These are phyloP conservation scores for Fusarium fujikuroi DNA, from an alignment of 2,329 filamentous ascomycete genomes.

Conservation along the genomic window DNA sequence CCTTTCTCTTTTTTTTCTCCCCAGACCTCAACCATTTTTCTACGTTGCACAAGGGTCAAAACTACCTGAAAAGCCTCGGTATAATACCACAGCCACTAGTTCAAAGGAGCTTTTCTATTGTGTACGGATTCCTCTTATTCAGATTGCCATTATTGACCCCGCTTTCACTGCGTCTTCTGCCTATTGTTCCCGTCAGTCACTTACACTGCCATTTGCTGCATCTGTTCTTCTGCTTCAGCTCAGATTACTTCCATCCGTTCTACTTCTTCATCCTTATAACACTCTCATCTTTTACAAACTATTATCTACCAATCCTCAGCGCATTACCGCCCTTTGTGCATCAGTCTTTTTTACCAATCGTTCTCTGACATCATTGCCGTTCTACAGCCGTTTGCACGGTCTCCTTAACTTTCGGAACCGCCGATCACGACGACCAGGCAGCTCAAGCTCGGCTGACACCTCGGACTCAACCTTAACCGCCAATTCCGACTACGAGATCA, in stretches of 20 bases:
- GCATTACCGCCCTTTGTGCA: neutral
- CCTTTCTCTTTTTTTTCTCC: neutral
- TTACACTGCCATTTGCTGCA: conserved; percentile 24
- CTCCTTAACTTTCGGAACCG: conserved; percentile 38
- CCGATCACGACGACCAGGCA: conserved; percentile 39
- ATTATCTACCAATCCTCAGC: neutral
- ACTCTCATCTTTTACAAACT: neutral
- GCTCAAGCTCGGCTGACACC: conserved; percentile 38
- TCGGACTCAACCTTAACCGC: conserved; percentile 31
- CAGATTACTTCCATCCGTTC: neutral
- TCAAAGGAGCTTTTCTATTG: neutral
- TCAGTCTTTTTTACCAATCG: neutral
- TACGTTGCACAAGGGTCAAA: conserved; percentile 4
- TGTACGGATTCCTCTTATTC: conserved; percentile 19
- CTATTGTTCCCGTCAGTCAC: conserved; percentile 20
- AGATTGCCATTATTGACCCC: conserved; percentile 1
- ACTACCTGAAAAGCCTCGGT: neutral
- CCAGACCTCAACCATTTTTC: conserved; percentile 3
- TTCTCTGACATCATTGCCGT: conserved; percentile 27
- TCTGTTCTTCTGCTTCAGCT: neutral
- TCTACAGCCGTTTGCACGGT: conserved; percentile 37
- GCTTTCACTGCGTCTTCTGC: neutral
- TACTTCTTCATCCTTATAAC: neutral
- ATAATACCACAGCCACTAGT: conserved; percentile 7
- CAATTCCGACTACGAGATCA: conserved; percentile 37